A percentile compares a stretch with the other conserved stretches of the same genome.
Evolutionary conservation across 1,284 basidiomycete genomes (phyloP).

Genomic region (Polyporus tsugae): DNA sequence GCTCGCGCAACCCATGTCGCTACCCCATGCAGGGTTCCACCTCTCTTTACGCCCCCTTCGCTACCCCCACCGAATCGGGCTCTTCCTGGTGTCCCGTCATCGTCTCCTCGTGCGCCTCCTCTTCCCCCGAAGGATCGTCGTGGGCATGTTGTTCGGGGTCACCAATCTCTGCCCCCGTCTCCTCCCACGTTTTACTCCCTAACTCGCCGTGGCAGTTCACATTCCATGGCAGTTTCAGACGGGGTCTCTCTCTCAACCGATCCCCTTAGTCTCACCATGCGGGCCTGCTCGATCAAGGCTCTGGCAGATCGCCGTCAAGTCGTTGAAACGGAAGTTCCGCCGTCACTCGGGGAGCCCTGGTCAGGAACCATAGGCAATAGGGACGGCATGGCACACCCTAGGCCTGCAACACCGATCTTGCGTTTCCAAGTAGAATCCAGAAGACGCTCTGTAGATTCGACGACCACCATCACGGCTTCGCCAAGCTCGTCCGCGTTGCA

Average conservation of each 20-base stretch:
- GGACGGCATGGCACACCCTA: not conserved
- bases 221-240: not conserved
- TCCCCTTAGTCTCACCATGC: constrained; percentile 26
- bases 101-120: constrained; percentile 19
- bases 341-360: constrained; percentile 26
- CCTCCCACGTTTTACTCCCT: constrained; percentile 12
- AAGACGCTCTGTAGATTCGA: constrained; percentile 30
- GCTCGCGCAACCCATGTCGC: constrained; percentile 18
- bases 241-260: constrained; percentile 27
- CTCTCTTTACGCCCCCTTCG: constrained; percentile 14
- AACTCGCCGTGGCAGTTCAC: constrained; percentile 10
- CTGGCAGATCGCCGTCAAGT: constrained; percentile 1
- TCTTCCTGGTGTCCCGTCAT: constrained; percentile 18
- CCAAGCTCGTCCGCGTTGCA: constrained; percentile 26
- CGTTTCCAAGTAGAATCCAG: constrained; percentile 6
- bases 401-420: constrained; percentile 11
- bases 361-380: constrained; percentile 7
- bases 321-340: constrained; percentile 3
- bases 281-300: constrained; percentile 21
- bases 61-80: constrained; percentile 25
- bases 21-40: constrained; percentile 13
- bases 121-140: constrained; percentile 26
- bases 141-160: constrained; percentile 12
- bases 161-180: constrained; percentile 34
- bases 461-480: constrained; percentile 29